A percentile compares a stretch with the other conserved stretches of the same genome.
These are phyloP conservation scores for Melaleuca quinquenervia DNA, from an alignment of 345 rosid species.

Conservation along the genomic window DNA sequence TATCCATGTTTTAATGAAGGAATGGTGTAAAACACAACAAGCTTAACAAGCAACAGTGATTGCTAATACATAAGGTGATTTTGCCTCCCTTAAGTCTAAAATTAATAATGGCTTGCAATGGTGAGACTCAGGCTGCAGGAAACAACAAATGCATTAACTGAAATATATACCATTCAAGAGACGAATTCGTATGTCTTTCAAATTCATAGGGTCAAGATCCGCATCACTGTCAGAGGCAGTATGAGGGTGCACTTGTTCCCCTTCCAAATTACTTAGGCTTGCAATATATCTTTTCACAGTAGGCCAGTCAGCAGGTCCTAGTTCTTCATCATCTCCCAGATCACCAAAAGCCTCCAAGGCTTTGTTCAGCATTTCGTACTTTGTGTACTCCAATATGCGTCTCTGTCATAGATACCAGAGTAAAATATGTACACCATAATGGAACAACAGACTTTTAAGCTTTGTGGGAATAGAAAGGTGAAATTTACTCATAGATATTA, in stretches of 20 bases:
- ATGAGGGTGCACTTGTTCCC: conserved; percentile 50
- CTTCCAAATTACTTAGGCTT: conserved; percentile 59
- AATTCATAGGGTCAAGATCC: conserved; percentile 47
- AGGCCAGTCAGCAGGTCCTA: conserved; percentile 96
- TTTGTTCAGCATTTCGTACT: conserved; percentile 76
- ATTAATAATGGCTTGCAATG: not conserved
- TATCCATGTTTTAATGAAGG: not conserved
- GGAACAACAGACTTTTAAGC: not conserved
- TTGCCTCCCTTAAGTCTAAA: not conserved
- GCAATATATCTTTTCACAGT: conserved; percentile 63
- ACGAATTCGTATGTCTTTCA: conserved; percentile 77
- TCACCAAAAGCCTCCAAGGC: conserved; percentile 77
- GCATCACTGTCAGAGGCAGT: conserved; percentile 22
- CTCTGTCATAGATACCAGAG: conserved; percentile 27
- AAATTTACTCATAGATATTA: not conserved
- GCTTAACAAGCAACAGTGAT: not conserved
- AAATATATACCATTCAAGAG: conserved; percentile 63
- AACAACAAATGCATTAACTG: not conserved
- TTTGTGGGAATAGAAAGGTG: not conserved
- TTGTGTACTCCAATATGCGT: conserved; percentile 80
- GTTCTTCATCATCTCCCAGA: conserved; percentile 94
- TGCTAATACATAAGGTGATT: not conserved
- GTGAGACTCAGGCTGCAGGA: not conserved
- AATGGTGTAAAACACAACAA: not conserved
- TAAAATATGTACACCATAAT: not conserved